Percentiles rank a stretch among this genome's conserved stretches.
Conservation (phyloP, 345 rosid species). For the Eucalyptus brandiana region DNA sequence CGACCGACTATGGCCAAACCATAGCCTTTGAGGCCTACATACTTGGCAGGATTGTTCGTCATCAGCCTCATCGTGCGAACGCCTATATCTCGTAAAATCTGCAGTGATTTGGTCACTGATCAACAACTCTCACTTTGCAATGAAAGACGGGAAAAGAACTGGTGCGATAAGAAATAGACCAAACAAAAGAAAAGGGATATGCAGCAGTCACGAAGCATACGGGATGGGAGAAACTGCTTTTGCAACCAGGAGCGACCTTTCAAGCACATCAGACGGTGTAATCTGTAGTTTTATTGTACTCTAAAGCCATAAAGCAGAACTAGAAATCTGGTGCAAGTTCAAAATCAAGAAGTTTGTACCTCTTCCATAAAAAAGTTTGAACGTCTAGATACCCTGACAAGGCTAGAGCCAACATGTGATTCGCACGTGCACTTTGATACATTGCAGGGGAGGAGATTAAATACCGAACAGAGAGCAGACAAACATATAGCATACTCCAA, state of each 20-base stretch:
- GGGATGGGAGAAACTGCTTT: not conserved
- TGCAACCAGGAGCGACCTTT: not conserved
- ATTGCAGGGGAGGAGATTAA: not conserved
- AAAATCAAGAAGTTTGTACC: not conserved
- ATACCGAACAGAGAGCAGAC: not conserved
- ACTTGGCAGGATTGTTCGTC: conserved; percentile 72
- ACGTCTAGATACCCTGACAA: not conserved
- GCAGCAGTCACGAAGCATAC: not conserved
- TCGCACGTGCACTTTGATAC: not conserved
- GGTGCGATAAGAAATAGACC: not conserved
- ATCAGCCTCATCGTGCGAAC: conserved; percentile 53
- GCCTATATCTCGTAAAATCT: conserved; percentile 58
- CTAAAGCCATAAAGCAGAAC: not conserved
- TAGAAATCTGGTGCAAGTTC: not conserved
- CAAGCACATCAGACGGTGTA: not conserved
- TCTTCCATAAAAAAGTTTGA: not conserved
- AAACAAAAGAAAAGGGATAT: not conserved
- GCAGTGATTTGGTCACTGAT: not conserved
- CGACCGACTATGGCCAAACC: conserved; percentile 50
- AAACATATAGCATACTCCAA: not conserved
- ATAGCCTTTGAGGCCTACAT: conserved; percentile 58
- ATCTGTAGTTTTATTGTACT: not conserved
- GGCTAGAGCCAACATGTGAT: not conserved
- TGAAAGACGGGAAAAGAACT: not conserved
- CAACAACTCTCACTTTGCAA: not conserved